Percentiles rank a stretch among this genome's conserved stretches.
Evolutionary conservation across 768 basidiomycete genomes (phyloP).

Genomic region (Terana coerulea): DNA sequence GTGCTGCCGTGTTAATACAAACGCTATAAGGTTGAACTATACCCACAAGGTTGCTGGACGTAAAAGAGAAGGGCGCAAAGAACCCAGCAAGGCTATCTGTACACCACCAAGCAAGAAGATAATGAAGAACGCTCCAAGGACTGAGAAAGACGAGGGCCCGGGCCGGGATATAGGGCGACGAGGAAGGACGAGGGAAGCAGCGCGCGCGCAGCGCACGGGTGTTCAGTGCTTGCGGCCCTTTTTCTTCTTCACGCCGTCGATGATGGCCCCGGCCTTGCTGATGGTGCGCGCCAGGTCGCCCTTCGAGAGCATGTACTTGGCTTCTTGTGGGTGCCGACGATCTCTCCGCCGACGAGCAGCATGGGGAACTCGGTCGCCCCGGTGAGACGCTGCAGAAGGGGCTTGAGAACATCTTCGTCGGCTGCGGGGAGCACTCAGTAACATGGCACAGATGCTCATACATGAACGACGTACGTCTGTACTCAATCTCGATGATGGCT

Average conservation of each 20-base stretch:
- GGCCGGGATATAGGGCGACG: neutral
- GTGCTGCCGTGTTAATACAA: neutral
- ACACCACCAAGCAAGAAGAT: conserved; percentile 3
- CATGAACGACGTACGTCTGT: conserved; percentile 38
- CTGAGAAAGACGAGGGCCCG: neutral
- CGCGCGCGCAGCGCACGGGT: neutral
- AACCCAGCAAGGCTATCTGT: conserved; percentile 1
- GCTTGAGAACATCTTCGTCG: conserved; percentile 59
- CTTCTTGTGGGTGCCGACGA: conserved; percentile 46
- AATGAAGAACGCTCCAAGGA: neutral
- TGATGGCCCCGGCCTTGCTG: conserved; percentile 52
- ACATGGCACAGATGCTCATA: neutral
- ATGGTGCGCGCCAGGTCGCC: conserved; percentile 52
- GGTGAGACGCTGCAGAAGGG: conserved; percentile 62
- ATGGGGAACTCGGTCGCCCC: conserved; percentile 52
- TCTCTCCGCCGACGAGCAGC: conserved; percentile 63
- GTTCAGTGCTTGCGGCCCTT: conserved; percentile 28
- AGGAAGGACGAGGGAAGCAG: neutral
- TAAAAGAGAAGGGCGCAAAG: neutral
- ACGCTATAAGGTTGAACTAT: neutral
- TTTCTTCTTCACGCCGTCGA: conserved; percentile 53
- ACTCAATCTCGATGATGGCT: conserved; percentile 67
- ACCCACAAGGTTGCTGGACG: neutral
- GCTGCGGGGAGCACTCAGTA: conserved; percentile 30
- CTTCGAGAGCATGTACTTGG: conserved; percentile 44